Evolutionary conservation across 129 eudicot genomes (phyloP).

Genomic region (Centella asiatica): DNA sequence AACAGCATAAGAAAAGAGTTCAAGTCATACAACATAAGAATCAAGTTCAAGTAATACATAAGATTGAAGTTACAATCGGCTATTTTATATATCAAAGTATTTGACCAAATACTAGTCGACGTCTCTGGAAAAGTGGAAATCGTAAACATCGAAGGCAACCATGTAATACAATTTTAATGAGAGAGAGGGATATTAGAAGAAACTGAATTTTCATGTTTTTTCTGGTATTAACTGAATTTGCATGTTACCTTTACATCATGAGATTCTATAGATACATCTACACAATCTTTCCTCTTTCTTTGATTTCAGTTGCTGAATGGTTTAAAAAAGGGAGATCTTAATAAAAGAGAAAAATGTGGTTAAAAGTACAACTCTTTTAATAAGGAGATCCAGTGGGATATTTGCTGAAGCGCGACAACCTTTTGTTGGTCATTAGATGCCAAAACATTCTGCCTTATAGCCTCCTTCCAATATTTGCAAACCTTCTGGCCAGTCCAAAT

Average conservation of each 20-base stretch:
- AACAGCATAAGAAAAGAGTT: no score
- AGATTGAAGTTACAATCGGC: no score
- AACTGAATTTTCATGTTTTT: slow-evolving; percentile 20
- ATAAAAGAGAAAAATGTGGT: not conserved
- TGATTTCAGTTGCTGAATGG: slow-evolving; percentile 28
- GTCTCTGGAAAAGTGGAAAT: no score
- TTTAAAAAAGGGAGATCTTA: slow-evolving; percentile 14
- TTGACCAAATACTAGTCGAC: no score
- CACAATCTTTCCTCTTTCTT: slow-evolving; percentile 24
- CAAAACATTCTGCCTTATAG: slow-evolving; percentile 26
- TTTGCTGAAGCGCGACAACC: no score
- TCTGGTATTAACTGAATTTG: slow-evolving; percentile 6
- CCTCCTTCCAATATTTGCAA: slow-evolving; percentile 61
- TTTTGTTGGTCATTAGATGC: not conserved
- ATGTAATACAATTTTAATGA: no score
- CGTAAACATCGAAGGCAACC: no score
- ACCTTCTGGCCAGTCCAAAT: slow-evolving; percentile 83
- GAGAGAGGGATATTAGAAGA: slow-evolving; percentile 2
- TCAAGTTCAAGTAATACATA: no score
- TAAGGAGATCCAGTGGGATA: slow-evolving; percentile 7
- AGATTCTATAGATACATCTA: slow-evolving; percentile 25
- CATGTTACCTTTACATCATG: slow-evolving; percentile 34
- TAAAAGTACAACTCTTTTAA: slow-evolving; percentile 17
- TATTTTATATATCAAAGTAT: no score
- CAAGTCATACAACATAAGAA: no score